Evolutionary conservation across 2,329 filamentous ascomycete species (phyloP).

Genomic region (Colletotrichum echinochloae): DNA sequence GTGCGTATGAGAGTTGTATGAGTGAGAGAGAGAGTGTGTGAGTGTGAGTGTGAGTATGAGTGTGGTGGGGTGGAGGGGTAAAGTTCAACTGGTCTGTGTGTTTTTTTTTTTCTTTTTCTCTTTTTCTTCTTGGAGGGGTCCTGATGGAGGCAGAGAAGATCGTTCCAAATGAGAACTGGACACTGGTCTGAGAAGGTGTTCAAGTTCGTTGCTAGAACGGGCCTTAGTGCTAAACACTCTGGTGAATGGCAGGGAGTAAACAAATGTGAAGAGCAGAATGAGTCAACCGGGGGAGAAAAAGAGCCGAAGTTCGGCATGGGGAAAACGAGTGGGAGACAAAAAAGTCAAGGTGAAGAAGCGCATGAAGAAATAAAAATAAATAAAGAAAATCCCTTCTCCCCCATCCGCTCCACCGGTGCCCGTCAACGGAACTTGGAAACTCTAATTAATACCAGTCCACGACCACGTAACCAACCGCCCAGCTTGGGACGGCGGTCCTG

Average conservation of each 20-base stretch:
- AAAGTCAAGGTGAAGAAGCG: too few relatives aligned
- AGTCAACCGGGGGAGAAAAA: too few relatives aligned
- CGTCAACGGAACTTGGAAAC: conserved; percentile 2
- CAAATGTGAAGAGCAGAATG: too few relatives aligned
- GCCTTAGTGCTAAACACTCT: too few relatives aligned
- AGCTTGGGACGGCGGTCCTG: neutral
- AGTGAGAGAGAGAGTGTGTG: neutral
- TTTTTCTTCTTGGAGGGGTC: conserved; percentile 2
- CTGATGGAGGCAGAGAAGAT: neutral
- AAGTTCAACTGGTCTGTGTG: neutral
- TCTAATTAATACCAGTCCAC: too few relatives aligned
- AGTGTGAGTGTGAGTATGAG: neutral
- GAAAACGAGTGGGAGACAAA: too few relatives aligned
- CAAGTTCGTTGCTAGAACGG: too few relatives aligned
- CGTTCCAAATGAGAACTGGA: neutral
- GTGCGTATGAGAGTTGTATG: neutral
- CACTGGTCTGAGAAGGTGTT: too few relatives aligned
- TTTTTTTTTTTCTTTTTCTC: too few relatives aligned
- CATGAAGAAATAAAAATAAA: neutral
- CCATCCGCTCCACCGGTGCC: conserved; percentile 27
- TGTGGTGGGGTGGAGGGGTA: conserved; percentile 35
- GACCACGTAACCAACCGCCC: neutral
- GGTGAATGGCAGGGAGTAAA: too few relatives aligned
- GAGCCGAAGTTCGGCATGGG: too few relatives aligned
- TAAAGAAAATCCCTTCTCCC: conserved; percentile 36